phyloP scores from a whole-genome alignment of 441 rosid species.

The Jatropha podagrica region DNA sequence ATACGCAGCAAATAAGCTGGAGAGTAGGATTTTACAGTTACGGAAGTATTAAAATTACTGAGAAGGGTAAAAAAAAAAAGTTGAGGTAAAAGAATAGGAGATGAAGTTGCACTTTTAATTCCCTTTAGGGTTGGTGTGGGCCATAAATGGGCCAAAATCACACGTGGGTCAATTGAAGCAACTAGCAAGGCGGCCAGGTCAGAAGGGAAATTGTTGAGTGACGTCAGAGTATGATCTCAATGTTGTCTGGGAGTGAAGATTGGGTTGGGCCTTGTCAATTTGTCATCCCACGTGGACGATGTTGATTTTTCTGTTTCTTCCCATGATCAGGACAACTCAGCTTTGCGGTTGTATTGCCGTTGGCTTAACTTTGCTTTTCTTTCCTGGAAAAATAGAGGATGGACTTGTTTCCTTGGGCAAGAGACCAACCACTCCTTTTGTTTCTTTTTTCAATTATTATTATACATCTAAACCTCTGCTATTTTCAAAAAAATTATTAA shows the following conservation, averaged over 20 bases:
- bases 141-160: constrained; percentile 9
- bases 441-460: neutral
- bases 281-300: constrained; percentile 25
- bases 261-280: constrained; percentile 10
- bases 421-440: neutral
- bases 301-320: constrained; percentile 12
- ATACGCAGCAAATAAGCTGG: constrained; percentile 18
- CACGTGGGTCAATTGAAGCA: constrained; percentile 35
- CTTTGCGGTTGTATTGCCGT: constrained; percentile 3
- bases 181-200: constrained; percentile 32
- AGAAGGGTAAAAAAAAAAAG: neutral
- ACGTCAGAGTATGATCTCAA: constrained; percentile 24
- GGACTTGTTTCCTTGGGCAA: neutral
- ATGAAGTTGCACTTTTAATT: neutral
- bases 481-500: too few relatives aligned
- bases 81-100: neutral
- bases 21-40: neutral
- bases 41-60: neutral
- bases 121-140: neutral
- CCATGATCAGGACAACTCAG: constrained; percentile 13
- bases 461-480: too few relatives aligned
- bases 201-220: constrained; percentile 5
- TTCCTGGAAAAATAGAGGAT: neutral
- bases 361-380: neutral
- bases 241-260: neutral